Base-by-base conservation (phyloP, 2,329 filamentous ascomycete genomes). In the Ophiostoma australiae region DNA sequence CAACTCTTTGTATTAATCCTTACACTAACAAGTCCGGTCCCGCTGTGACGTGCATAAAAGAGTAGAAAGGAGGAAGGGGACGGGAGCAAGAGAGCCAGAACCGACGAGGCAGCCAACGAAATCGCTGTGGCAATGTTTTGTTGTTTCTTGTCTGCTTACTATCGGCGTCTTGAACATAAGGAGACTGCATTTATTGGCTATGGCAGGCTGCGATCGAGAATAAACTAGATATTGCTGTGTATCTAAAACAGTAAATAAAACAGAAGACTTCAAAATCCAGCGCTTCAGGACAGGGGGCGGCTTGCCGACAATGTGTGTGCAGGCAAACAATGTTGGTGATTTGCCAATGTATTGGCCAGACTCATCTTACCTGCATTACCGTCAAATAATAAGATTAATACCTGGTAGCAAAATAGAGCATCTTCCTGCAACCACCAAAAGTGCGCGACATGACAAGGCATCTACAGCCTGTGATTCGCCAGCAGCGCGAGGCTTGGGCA, bases 391-490 rank as follows among this genome's bases (percentile, higher is more conserved):
- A 13, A 1, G 10, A 27, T 58, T 58, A 3, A 58, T 8, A 48
- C 15, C 15, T 48, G 20, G 20, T 20, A 17, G 20, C 1, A 31
- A 17, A 48, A n/a, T n/a, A n/a, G n/a, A n/a, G n/a, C n/a, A n/a
- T n/a, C n/a, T n/a, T n/a, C 17, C 44, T 23, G 23, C 52, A 58
- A 31, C 52, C 52, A 23, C 6, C 4, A 61, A 63, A 63, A 23
- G 67, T 63, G 35, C 58, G 58, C 23, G 27, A 15, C 13, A 31
- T 33, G 58, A 17, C 67, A 17, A 52, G 13, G 39, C 48, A 52
- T 69, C n/a, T 71, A 58, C 39, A 39, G 39, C 37, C 20, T 69
- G 35, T 69, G 70, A 71, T 71, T 71, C 70, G 70, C 61, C 58
- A 23, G 58, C n/a, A 27, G 23, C 39, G 33, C 70, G 17, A 71